Base-by-base conservation (phyloP, 2,329 filamentous ascomycete genomes). In the Leptosphaerulina australis region DNA sequence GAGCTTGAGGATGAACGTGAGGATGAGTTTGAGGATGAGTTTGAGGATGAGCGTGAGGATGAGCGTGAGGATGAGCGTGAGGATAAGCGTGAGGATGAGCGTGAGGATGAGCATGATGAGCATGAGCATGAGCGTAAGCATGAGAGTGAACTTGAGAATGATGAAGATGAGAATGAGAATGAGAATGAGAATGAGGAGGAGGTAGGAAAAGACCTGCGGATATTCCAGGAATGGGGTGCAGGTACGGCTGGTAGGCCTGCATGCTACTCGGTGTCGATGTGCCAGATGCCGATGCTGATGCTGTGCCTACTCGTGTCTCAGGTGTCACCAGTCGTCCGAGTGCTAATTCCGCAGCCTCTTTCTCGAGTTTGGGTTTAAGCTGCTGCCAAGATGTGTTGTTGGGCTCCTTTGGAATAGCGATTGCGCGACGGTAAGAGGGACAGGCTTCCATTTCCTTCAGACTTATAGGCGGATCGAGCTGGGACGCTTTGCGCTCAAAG, bases 331-430 rank as follows among this genome's bases (percentile, higher is more conserved):
- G 48, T 18, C 56, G 58, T 20, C 54, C 44, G 12, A 53, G 43
- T 31, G 48, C 48, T 10, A 66, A 36, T 17, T 67, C 63, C 15
- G 62, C 60, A 0, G 55, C 67, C 38, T 73, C 70, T 31, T 67
- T 68, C 53, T 71, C 64, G 5, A 73, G 58, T 49, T 73, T 73
- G 3, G 69, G 69, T 38, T 63, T 69, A 38, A 73, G 60, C 31
- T 68, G 65, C 24, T 67, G 57, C 70, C 70, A 73, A 1, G 70
- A 70, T 2, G 61, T 64, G 50, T 62, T 69, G 50, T 68, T 71
- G 11, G 70, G 69, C 9, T 68, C 67, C 46, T 72, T 74, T 30
- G 73, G 68, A 17, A 75, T 74, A 14, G 69, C 67, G 25, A 76
- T 59, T 15, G 72, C 67, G 18, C 69, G 66, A 14, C 69, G 64